A percentile compares a stretch with the other conserved stretches of the same genome.
phyloP scores from a whole-genome alignment of 1,284 basidiomycete genomes.

The Neotropicomus parvogracilis region DNA sequence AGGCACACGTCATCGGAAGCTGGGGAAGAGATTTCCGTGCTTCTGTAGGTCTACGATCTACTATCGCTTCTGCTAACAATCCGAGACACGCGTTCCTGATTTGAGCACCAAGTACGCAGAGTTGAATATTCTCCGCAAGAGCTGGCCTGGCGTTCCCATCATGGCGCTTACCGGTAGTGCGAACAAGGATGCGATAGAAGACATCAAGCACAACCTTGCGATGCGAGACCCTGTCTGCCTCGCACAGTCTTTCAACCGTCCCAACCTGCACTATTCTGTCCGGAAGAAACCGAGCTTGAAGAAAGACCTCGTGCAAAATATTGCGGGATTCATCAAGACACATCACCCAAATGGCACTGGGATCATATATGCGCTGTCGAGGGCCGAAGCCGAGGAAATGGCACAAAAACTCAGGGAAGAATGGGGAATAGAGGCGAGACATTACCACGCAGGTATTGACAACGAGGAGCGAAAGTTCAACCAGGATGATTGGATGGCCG shows the following conservation, averaged over 20 bases:
- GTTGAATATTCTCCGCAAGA: conserved; percentile 65
- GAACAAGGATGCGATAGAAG: conserved; percentile 69
- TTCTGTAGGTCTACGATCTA: conserved; percentile 46
- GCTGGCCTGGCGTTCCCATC: conserved; percentile 80
- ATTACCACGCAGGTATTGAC: conserved; percentile 85
- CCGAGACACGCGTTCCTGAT: conserved; percentile 4
- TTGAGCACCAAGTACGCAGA: conserved; percentile 53
- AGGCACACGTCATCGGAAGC: conserved; percentile 89
- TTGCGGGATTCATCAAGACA: conserved; percentile 67
- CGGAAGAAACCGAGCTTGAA: conserved; percentile 48
- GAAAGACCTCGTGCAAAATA: conserved; percentile 58
- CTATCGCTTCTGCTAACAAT: neutral
- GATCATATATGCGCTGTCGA: conserved; percentile 82
- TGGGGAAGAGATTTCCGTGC: conserved; percentile 86
- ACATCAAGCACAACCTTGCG: conserved; percentile 74
- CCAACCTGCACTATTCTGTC: conserved; percentile 85
- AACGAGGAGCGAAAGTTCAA: conserved; percentile 61
- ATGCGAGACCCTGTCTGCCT: conserved; percentile 61
- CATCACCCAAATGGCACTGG: conserved; percentile 67
- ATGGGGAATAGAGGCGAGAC: conserved; percentile 61
- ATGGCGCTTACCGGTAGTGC: conserved; percentile 98
- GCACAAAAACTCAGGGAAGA: conserved; percentile 62
- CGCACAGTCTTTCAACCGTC: conserved; percentile 88
- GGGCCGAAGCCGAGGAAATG: conserved; percentile 75
- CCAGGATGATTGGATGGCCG: conserved; percentile 75